A percentile compares a stretch with the other conserved stretches of the same genome.
phyloP scores from a whole-genome alignment of 1,284 basidiomycete genomes.

The Naganishia liquefaciens region DNA sequence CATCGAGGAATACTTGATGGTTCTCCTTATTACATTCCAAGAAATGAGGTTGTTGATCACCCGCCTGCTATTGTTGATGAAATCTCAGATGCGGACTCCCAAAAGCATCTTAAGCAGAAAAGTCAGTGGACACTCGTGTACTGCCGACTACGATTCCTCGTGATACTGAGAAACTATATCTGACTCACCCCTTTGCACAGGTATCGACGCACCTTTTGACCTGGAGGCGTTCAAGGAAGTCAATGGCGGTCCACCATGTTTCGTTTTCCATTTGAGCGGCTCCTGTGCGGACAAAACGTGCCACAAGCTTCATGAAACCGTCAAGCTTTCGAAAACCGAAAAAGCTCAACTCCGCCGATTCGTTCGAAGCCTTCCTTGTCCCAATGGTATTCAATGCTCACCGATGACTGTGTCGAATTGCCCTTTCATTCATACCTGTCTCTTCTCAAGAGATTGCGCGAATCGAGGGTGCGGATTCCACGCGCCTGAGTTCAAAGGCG shows the following conservation, averaged over 20 bases:
- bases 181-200: neutral
- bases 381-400: neutral
- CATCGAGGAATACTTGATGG: slow-evolving; percentile 15
- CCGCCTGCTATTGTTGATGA: neutral
- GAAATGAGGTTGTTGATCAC: neutral
- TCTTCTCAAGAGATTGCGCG: neutral
- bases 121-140: neutral
- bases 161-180: neutral
- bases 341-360: slow-evolving; percentile 6
- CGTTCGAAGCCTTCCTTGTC: slow-evolving; percentile 10
- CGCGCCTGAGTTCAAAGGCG: slow-evolving; percentile 1
- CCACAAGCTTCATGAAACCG: neutral
- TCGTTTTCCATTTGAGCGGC: neutral
- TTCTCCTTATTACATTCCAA: slow-evolving; percentile 15
- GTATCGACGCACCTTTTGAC: neutral
- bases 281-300: neutral
- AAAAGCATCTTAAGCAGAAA: neutral
- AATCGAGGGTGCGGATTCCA: slow-evolving; percentile 8
- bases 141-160: no score
- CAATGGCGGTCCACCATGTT: neutral
- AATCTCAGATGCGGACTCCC: neutral
- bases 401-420: neutral
- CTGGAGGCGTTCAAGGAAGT: neutral
- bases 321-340: slow-evolving; percentile 1
- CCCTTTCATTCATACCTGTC: slow-evolving; percentile 13